Conservation (phyloP, 208 protist species). For the Trypanosoma platydactyli region DNA sequence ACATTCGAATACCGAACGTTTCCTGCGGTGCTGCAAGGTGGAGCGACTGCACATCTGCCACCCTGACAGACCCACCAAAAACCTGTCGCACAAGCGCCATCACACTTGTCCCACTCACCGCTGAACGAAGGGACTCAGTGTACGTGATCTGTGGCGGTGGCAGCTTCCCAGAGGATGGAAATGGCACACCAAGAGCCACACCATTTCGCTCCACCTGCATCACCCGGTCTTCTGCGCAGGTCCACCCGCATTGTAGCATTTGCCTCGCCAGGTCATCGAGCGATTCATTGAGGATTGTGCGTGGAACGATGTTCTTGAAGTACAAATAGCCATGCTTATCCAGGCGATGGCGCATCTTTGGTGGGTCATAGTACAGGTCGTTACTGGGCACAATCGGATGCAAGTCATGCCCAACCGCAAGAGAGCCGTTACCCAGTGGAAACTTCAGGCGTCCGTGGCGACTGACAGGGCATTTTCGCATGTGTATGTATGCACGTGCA, state of each 20-base stretch:
- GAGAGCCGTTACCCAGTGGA: conserved; percentile 50
- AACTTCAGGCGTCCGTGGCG: conserved; percentile 69
- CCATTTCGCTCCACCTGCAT: conserved; percentile 43
- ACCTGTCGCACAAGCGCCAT: conserved; percentile 84
- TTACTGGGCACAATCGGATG: conserved; percentile 76
- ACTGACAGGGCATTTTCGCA: conserved; percentile 39
- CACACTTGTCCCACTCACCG: conserved; percentile 75
- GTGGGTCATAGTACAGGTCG: conserved; percentile 85
- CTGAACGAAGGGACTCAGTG: conserved; percentile 60
- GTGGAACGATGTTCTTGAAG: conserved; percentile 78
- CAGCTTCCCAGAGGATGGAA: conserved; percentile 43
- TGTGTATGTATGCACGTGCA: conserved; percentile 6
- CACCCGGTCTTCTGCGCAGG: conserved; percentile 44
- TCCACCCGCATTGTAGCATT: conserved; percentile 65
- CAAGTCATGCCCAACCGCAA: conserved; percentile 64
- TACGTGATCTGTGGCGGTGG: conserved; percentile 59
- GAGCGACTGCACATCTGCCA: conserved; percentile 57
- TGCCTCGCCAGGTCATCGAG: conserved; percentile 71
- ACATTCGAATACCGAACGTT: conserved; percentile 72
- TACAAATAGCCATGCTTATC: conserved; percentile 87
- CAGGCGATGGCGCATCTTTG: conserved; percentile 76
- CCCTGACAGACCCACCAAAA: conserved; percentile 75
- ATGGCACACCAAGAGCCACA: conserved; percentile 75
- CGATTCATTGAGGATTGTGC: conserved; percentile 48
- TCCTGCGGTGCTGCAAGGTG: conserved; percentile 72